These are phyloP conservation scores for Elaeis oleifera DNA, from an alignment of 202 grass and related monocot genomes.

Conservation along the genomic window DNA sequence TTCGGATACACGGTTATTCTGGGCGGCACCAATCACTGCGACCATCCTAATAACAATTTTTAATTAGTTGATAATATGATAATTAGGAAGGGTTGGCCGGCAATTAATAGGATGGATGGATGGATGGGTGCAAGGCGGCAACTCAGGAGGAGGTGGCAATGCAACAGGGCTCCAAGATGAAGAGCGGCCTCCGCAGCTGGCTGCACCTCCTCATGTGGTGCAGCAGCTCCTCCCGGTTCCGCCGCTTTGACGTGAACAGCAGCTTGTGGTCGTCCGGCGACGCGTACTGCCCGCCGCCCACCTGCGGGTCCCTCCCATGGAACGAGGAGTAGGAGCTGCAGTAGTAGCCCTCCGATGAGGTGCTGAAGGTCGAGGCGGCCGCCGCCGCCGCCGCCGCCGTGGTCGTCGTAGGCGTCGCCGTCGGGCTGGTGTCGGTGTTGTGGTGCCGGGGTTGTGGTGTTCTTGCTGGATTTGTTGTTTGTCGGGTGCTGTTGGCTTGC, in stretches of 20 bases:
- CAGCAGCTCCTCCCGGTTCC: slow-evolving; percentile 48
- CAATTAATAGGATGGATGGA: too few relatives aligned
- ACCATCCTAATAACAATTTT: too few relatives aligned
- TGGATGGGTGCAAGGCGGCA: neutral
- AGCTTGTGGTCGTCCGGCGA: slow-evolving; percentile 32
- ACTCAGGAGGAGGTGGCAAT: slow-evolving; percentile 52
- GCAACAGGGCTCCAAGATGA: slow-evolving; percentile 41
- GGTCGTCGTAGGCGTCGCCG: slow-evolving; percentile 19
- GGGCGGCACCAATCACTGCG: too few relatives aligned
- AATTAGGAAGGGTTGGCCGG: too few relatives aligned
- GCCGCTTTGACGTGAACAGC: slow-evolving; percentile 46
- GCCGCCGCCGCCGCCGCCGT: slow-evolving; percentile 24
- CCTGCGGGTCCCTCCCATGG: too few relatives aligned
- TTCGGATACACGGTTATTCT: too few relatives aligned
- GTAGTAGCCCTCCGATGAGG: neutral
- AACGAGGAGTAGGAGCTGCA: too few relatives aligned
- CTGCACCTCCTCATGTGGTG: slow-evolving; percentile 52
- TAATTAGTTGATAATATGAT: too few relatives aligned
- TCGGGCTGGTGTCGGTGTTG: neutral
- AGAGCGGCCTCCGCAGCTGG: slow-evolving; percentile 36
- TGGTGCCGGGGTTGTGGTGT: neutral
- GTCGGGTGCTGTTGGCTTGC: too few relatives aligned
- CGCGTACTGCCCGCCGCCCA: slow-evolving; percentile 12
- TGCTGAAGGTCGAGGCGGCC: slow-evolving; percentile 32
- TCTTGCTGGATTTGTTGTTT: too few relatives aligned